Evolutionary conservation across 331 rosid species (phyloP), one percentile per base, ranked within the genome.

Genomic region (Saraca asoca): DNA sequence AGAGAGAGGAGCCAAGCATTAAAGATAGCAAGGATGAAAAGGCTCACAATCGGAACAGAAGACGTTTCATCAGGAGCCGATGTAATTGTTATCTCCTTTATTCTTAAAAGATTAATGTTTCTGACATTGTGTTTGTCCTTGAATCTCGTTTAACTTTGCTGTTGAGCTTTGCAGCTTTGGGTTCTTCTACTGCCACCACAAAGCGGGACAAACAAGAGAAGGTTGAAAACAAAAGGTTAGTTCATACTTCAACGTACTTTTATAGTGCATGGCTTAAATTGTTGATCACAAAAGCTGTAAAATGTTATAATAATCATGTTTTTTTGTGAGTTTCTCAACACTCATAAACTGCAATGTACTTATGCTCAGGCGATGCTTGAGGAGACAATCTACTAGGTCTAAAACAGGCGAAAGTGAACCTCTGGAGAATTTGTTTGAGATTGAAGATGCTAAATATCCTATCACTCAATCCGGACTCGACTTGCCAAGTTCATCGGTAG

Each of bases 211-310:
- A 76, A 51, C 82, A 82, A 79, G 91, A 87, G 59, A 83, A 74
- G 73, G 77, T 29, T 71, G 87, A 75, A 59, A 82, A 37, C 59
- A 90, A 80, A 50, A 87, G 98, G 96, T 89, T 52, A 68, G 88
- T 80, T 46, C 20, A 39, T 19, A 20, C 18, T 33, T 31, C 53
- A 18, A 9, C 6, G 37, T 46, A 24, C 20, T 49, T 57, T 38
- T 33, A 35, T 20, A 12, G 38, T 11, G n/a, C 66, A 15, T 71
- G 51, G 7, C 19, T 43, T 7, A 19, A 43, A 9, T 61, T 2
- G 11, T 11, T 12, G 16, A 51, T 24, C 31, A 51, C 20, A 18
- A 51, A 7, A 24, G 56, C 31, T 51, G 20, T 7, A 6, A 51
- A 17, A 6, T 5, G 18, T 51, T 11, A 51, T 51, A 48, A 37